These are phyloP conservation scores for Dendrothele bispora DNA, from an alignment of 768 basidiomycete genomes.

Conservation along the genomic window DNA sequence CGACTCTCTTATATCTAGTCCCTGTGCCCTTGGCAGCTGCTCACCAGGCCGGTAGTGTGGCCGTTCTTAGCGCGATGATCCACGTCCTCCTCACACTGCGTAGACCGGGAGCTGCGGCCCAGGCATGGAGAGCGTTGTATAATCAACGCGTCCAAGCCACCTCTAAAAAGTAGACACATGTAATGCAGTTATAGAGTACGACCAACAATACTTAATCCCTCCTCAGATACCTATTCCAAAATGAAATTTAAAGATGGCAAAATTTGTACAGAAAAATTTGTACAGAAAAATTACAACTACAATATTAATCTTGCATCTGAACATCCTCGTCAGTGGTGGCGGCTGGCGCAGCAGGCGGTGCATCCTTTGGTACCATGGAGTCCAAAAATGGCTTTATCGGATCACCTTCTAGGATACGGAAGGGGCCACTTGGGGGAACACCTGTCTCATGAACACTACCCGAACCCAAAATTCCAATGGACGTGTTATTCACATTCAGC, in stretches of 20 bases:
- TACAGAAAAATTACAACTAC: too few species aligned
- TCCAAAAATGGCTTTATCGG: slow-evolving; percentile 71
- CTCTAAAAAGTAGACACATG: too few species aligned
- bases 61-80: slow-evolving; percentile 79
- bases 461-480: slow-evolving; percentile 89
- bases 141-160: too few species aligned
- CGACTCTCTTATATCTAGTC: slow-evolving; percentile 89
- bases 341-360: slow-evolving; percentile 35
- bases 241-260: too few species aligned
- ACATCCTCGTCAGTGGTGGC: slow-evolving; percentile 70
- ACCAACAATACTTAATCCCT: too few species aligned
- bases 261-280: too few species aligned
- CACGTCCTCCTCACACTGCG: slow-evolving; percentile 74
- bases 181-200: too few species aligned
- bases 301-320: slow-evolving; percentile 72
- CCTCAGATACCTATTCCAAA: too few species aligned
- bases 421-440: slow-evolving; percentile 55
- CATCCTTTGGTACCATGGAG: slow-evolving; percentile 75
- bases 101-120: slow-evolving; percentile 65
- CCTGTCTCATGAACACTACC: slow-evolving; percentile 56
- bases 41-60: slow-evolving; percentile 94
- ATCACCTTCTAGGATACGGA: slow-evolving; percentile 89
- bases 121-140: slow-evolving; percentile 46
- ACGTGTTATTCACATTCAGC: slow-evolving; percentile 90
- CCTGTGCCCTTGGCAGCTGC: slow-evolving; percentile 89